Evolutionary conservation across 306 rosid species (phyloP), one percentile per base, ranked within the genome.

Genomic region (Sphenostylis stenocarpa): DNA sequence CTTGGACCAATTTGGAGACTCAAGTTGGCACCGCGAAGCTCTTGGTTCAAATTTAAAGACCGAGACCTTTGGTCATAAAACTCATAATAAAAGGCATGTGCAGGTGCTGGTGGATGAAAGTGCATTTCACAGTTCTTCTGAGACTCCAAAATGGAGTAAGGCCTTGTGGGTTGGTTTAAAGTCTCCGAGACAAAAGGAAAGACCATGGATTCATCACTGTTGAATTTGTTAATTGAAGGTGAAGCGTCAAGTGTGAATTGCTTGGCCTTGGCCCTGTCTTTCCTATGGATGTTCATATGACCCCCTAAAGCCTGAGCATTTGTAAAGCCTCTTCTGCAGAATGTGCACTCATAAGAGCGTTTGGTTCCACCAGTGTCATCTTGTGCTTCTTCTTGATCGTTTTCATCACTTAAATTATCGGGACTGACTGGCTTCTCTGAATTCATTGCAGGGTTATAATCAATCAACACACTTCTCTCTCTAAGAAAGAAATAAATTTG

Each of bases 281-380:
- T 95, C 55, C 99, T 77, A 67, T 95, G 98, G 19, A 95, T 92
- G 56, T 95, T 95, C 98, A 94, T 94, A 26, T 94, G 98, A 28
- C 98, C 99, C 6, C 99, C 99, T 61, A 95, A 74, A 17, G 97
- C 97, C 44, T 92, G 99, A 5, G 99, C 99, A 61, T 92, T 92
- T 26, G 97, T 92, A 88, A 95, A 95, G 7, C 99, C 99, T n/a
- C 94, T 86, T 82, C 33, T 88, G 84, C 99, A 95, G 72, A 87
- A 96, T 67, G 96, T 89, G 89, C 99, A 96, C 62, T 88, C 92
- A 69, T 87, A 96, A 38, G 85, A 88, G 3, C 97, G 83, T 77
- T 80, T 89, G 0, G 69, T 70, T n/a, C 85, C 75, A 16, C n/a
- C 45, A 2, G 36, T 53, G 28, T 66, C 80, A 20, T 73, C 31